Conservation (phyloP, 1,284 basidiomycete species). For the Tylopilus sp. region DNA sequence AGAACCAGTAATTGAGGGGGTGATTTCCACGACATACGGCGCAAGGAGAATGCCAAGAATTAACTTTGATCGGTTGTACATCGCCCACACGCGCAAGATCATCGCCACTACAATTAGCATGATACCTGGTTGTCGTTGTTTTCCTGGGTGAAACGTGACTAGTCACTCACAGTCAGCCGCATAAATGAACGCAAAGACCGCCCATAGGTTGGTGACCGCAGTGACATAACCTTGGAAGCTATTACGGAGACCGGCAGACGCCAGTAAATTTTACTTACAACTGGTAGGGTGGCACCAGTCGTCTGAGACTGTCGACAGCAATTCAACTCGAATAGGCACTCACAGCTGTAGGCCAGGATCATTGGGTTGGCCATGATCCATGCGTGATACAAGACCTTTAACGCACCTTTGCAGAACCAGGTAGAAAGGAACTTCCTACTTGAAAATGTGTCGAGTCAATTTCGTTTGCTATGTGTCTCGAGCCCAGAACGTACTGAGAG, state of each 20-base stretch:
- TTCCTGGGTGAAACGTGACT: no score
- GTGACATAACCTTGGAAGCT: not conserved
- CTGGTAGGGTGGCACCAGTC: no score
- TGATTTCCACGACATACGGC: constrained; percentile 3
- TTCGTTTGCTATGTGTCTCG: no score
- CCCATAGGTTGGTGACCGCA: not conserved
- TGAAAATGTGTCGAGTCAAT: no score
- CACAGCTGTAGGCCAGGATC: not conserved
- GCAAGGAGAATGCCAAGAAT: constrained; percentile 5
- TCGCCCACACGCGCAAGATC: constrained; percentile 18
- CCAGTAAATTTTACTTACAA: no score
- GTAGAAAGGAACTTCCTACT: constrained; percentile 9
- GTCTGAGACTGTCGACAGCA: no score
- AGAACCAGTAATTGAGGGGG: not conserved
- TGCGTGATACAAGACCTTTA: not conserved
- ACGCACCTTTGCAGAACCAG: constrained; percentile 3
- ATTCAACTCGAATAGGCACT: not conserved
- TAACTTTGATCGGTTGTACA: constrained; percentile 10
- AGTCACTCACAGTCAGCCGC: constrained; percentile 7
- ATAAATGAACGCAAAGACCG: not conserved
- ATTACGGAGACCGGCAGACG: no score
- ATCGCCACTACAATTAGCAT: constrained; percentile 3
- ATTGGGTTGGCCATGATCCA: not conserved
- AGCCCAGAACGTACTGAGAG: constrained; percentile 1
- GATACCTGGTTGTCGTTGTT: no score